Evolutionary conservation across 768 basidiomycete species (phyloP), one percentile per base, ranked within the genome.

Genomic region (Pulveroboletus sp.): DNA sequence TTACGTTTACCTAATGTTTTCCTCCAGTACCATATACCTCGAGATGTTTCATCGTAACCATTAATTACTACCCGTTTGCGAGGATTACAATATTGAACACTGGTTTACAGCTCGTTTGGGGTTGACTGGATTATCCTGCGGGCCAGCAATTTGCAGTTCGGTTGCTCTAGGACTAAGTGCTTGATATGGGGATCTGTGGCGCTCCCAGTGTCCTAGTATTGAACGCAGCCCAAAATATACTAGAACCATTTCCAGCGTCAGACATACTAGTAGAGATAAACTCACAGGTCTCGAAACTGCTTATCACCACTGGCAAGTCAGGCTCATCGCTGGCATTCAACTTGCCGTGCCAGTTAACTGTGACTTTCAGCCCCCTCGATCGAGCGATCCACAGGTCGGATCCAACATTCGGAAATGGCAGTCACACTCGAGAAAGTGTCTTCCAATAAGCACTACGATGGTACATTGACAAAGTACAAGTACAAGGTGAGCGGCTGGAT

Each of bases 401-500:
- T n/a, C n/a, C n/a, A n/a, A n/a, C n/a, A n/a, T n/a, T n/a, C n/a
- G 22, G 16, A 26, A 39, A 61, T 67, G 58, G 44, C 58, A 35
- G 7, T 29, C 22, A 59, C 62, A 29, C 79, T 93, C 56, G 80
- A 88, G 57, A 80, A 83, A 63, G 53, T 93, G 16, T 86, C 89
- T 2, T 75, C 80, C 10, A 92, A 82, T 78, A 86, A 86, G 68
- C 76, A 82, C 11, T 95, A 86, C 54, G 85, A 79, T 49, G 96
- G 95, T 20, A 78, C 80, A 47, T 65, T 98, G 49, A 77, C 72
- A 51, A 97, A 97, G 67, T 97, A 91, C 76, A 88, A 82, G 70
- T 89, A 86, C 75, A 86, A 82, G 75, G 90, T 80, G 55, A 40
- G 64, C 32, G 47, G 24, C 39, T 50, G 36, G 19, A 31, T 9